These are phyloP conservation scores for Hypoxylon perforatum DNA, from an alignment of 495 filamentous ascomycete species.

Conservation along the genomic window DNA sequence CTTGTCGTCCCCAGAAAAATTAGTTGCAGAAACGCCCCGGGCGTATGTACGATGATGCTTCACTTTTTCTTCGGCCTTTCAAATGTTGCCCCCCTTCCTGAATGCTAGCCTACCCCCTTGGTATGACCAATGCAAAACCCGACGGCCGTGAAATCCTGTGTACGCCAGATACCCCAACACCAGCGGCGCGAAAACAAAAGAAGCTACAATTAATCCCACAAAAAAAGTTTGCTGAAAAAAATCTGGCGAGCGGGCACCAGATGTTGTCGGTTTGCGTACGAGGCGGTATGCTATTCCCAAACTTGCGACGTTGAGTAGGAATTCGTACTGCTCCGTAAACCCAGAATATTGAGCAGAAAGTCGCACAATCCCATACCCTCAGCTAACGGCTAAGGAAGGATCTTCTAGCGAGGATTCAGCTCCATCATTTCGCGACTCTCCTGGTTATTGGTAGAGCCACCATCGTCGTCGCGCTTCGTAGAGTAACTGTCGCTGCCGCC, in stretches of 20 bases:
- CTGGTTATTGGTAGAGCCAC: neutral
- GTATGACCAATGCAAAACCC: constrained; percentile 34
- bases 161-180: constrained; percentile 37
- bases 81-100: constrained; percentile 18
- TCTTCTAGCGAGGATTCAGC: neutral
- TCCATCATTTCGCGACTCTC: constrained; percentile 1
- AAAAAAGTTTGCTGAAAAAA: neutral
- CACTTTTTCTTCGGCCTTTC: constrained; percentile 30
- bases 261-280: neutral
- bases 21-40: constrained; percentile 27
- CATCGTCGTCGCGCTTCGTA: constrained; percentile 10
- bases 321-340: neutral
- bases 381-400: neutral
- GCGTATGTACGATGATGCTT: constrained; percentile 35
- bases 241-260: constrained; percentile 2
- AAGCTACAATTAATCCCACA: constrained; percentile 25
- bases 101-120: constrained; percentile 19
- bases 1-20: constrained; percentile 7
- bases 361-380: neutral
- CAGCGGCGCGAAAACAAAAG: constrained; percentile 16
- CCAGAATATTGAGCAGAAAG: neutral
- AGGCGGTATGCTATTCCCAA: neutral
- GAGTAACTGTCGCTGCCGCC: constrained; percentile 5
- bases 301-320: neutral
- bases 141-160: constrained; percentile 15